These are phyloP conservation scores for Avena eriantha DNA, from an alignment of 176 grass and related monocot species.

Conservation along the genomic window DNA sequence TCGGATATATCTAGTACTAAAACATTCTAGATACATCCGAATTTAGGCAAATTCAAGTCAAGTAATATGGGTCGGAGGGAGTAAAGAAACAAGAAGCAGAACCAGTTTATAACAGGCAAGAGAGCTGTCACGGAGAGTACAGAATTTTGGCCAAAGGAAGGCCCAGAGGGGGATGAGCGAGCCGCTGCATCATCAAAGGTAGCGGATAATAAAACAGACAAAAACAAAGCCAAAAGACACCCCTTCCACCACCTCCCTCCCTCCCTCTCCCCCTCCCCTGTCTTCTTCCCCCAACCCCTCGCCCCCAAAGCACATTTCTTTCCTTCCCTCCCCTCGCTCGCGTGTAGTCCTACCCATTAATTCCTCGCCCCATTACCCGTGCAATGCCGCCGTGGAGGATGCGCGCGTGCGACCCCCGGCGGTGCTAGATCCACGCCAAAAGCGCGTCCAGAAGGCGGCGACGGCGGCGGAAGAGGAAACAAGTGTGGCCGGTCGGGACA, in stretches of 20 bases:
- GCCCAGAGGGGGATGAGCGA: not conserved
- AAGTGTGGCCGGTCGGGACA: conserved; percentile 18
- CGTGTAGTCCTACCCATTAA: conserved; percentile 35
- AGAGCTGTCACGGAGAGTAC: too few species aligned
- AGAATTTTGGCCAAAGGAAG: too few species aligned
- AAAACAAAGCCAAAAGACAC: not conserved
- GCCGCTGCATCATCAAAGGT: not conserved
- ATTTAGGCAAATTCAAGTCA: too few species aligned
- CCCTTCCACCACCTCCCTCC: not conserved
- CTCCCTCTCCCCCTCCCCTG: not conserved
- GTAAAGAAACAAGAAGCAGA: too few species aligned
- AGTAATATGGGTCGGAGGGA: too few species aligned
- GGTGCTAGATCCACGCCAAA: conserved; percentile 45
- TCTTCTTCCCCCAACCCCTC: not conserved
- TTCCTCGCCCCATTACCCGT: not conserved
- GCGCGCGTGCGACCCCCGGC: conserved; percentile 17
- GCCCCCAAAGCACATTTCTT: conserved; percentile 37
- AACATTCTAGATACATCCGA: too few species aligned
- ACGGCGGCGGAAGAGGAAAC: not conserved
- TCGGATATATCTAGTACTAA: too few species aligned
- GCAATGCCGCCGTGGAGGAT: conserved; percentile 55
- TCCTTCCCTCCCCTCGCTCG: conserved; percentile 37
- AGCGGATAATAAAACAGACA: not conserved
- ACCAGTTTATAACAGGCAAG: too few species aligned
- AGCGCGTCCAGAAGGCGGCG: not conserved